phyloP scores from a whole-genome alignment of 805 yeast species.

The Candida pseudoglaebosa region DNA sequence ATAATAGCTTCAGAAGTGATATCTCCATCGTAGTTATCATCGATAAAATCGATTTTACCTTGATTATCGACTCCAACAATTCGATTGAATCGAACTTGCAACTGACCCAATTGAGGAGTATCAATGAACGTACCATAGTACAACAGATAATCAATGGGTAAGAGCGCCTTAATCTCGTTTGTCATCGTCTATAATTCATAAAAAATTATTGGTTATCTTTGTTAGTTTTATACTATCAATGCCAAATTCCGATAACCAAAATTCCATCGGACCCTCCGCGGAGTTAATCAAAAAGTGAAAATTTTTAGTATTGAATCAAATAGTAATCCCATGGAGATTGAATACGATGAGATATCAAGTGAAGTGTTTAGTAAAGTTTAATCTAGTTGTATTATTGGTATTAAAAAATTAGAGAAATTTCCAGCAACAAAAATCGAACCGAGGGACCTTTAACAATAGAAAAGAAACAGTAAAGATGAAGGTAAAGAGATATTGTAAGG shows the following conservation, averaged over 20 bases:
- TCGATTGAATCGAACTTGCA: slow-evolving; percentile 54
- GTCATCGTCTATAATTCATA: slow-evolving; percentile 1
- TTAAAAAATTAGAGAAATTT: no score
- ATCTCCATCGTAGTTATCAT: slow-evolving; percentile 14
- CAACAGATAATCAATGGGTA: slow-evolving; percentile 33
- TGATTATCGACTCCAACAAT: slow-evolving; percentile 57
- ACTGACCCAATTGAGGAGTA: slow-evolving; percentile 54
- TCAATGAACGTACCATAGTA: slow-evolving; percentile 73
- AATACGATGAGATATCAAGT: no score
- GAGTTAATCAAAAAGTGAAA: neutral
- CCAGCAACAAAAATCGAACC: no score
- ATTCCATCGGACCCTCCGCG: slow-evolving; percentile 1
- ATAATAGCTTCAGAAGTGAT: slow-evolving; percentile 11
- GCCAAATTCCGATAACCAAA: slow-evolving; percentile 5
- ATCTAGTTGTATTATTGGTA: no score
- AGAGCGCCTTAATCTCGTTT: slow-evolving; percentile 11
- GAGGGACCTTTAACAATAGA: no score
- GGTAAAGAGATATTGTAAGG: no score
- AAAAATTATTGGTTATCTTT: neutral
- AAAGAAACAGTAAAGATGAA: no score
- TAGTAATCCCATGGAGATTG: neutral
- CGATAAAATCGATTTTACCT: slow-evolving; percentile 51
- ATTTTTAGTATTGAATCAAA: neutral
- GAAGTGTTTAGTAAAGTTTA: no score
- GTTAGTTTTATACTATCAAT: slow-evolving; percentile 6